Conservation (phyloP, 148 eudicot genomes). For the Oxyria digyna region DNA sequence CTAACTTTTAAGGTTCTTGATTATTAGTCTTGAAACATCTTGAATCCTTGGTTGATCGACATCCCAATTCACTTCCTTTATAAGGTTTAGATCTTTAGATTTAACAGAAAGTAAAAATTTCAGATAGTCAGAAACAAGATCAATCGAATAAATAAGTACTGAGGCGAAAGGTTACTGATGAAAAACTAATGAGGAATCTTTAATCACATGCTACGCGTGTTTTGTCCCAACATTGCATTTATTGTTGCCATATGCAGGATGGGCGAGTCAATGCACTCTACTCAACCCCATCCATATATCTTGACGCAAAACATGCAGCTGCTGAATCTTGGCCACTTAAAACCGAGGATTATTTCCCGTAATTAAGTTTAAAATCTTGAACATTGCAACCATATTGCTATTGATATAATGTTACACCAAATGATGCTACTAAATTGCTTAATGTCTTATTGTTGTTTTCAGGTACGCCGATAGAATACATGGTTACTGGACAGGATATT, state of each 20-base stretch:
- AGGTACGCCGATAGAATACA: conserved; percentile 83
- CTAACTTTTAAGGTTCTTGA: no score
- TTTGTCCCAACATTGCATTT: neutral
- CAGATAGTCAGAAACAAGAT: neutral
- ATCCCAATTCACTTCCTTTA: no score
- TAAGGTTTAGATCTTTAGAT: no score
- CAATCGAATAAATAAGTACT: neutral
- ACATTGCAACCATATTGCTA: neutral
- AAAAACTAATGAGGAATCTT: neutral
- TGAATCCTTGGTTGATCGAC: no score
- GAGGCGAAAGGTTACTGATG: neutral
- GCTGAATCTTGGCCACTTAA: conserved; percentile 77
- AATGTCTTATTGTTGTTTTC: conserved; percentile 13
- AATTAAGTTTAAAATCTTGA: conserved; percentile 24
- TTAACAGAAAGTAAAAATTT: no score
- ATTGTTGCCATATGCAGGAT: conserved; percentile 41
- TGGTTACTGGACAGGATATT: conserved; percentile 96
- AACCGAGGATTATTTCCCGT: conserved; percentile 92
- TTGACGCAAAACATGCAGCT: conserved; percentile 77
- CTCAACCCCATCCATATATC: conserved; percentile 84
- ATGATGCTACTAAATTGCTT: neutral
- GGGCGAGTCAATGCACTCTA: conserved; percentile 95
- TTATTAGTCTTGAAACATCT: no score
- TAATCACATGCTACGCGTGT: neutral
- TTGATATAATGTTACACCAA: neutral